A percentile compares a stretch with the other conserved stretches of the same genome.
These are phyloP conservation scores for Phytophthora multivora DNA, from an alignment of 352 stramenopile species.

Conservation along the genomic window DNA sequence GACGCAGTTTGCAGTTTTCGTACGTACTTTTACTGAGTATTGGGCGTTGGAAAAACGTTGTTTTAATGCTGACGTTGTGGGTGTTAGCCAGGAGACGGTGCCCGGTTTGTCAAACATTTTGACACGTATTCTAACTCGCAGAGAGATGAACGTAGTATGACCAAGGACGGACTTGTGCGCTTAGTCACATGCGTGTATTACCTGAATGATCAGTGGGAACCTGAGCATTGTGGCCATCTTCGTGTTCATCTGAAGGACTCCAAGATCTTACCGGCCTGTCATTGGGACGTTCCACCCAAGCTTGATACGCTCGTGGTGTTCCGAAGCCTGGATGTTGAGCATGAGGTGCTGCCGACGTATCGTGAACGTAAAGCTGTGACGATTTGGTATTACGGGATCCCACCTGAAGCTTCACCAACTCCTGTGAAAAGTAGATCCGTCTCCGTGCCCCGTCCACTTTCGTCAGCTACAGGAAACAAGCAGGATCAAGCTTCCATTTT, in stretches of 20 bases:
- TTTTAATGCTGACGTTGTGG: no score
- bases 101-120: conserved; percentile 71
- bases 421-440: not conserved
- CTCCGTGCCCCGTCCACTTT: conserved; percentile 14
- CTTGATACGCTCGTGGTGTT: conserved; percentile 93
- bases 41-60: no score
- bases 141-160: conserved; percentile 20
- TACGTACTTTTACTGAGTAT: conserved; percentile 31
- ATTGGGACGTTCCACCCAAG: conserved; percentile 81
- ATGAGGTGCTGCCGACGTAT: conserved; percentile 88
- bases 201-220: conserved; percentile 76
- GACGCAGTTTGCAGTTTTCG: conserved; percentile 79
- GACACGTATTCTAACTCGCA: conserved; percentile 64
- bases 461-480: not conserved
- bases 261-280: conserved; percentile 9
- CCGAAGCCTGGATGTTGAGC: conserved; percentile 89
- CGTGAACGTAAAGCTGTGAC: conserved; percentile 91
- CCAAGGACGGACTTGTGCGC: conserved; percentile 40
- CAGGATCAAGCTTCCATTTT: conserved; percentile 79
- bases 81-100: conserved; percentile 61
- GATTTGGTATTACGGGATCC: conserved; percentile 93
- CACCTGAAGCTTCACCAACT: not conserved
- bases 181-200: conserved; percentile 89
- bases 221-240: conserved; percentile 63
- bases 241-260: conserved; percentile 59